Percentiles rank a stretch among this genome's conserved stretches.
Conservation (phyloP, 75 land plant genomes). For the Pinus taeda region DNA sequence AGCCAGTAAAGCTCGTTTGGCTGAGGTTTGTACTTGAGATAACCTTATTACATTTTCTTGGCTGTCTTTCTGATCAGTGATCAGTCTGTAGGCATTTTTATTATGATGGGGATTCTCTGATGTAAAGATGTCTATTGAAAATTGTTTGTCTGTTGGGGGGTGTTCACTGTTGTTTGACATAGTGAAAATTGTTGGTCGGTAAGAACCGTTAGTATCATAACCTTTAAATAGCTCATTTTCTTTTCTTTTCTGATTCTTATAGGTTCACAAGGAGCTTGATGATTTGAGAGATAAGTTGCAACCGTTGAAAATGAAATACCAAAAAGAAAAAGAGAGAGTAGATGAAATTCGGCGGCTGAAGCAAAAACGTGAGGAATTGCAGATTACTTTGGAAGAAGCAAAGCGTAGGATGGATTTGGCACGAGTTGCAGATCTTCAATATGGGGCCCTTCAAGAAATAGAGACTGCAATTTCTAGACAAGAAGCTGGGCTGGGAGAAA, state of each 20-base stretch:
- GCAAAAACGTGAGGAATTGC: conserved; percentile 73
- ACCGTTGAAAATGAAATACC: conserved; percentile 79
- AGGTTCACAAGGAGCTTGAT: conserved; percentile 63
- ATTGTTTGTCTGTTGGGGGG: too few relatives aligned
- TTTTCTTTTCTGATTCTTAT: background rate
- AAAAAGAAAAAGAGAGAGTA: conserved; percentile 84
- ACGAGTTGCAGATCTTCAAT: conserved; percentile 70
- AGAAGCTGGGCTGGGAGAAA: conserved; percentile 57
- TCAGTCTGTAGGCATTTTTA: too few relatives aligned
- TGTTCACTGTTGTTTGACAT: too few relatives aligned
- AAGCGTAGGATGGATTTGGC: conserved; percentile 79
- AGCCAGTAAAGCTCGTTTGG: conserved; percentile 82
- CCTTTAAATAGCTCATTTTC: too few relatives aligned
- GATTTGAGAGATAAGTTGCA: conserved; percentile 76
- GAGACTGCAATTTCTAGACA: conserved; percentile 66
- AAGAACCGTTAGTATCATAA: too few relatives aligned
- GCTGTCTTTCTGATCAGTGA: too few relatives aligned
- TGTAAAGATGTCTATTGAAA: too few relatives aligned
- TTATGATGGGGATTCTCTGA: too few relatives aligned
- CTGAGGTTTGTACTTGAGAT: conserved; percentile 20
- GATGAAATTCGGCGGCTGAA: conserved; percentile 78
- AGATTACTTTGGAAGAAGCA: conserved; percentile 68
- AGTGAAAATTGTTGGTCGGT: too few relatives aligned
- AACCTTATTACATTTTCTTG: conserved; percentile 3
- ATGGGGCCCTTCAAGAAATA: conserved; percentile 85